These are phyloP conservation scores for Aegilops longissima DNA, from an alignment of 176 grass and related monocot species.

Conservation along the genomic window DNA sequence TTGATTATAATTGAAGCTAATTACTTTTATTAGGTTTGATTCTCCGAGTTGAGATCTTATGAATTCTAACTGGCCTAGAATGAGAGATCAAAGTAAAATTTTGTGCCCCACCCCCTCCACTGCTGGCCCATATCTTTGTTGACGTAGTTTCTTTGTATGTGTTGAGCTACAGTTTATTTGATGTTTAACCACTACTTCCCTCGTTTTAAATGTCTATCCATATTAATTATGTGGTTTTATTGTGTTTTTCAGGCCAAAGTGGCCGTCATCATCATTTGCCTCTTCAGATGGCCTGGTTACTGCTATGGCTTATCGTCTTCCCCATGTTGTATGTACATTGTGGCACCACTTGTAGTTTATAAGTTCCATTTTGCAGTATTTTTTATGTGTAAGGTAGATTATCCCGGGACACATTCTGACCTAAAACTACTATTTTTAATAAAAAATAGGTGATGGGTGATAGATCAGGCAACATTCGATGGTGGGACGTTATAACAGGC, in stretches of 20 bases:
- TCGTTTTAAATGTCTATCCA: neutral
- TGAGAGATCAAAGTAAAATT: neutral
- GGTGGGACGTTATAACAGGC: slow-evolving; percentile 98
- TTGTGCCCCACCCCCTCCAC: neutral
- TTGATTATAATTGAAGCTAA: neutral
- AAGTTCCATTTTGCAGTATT: slow-evolving; percentile 4
- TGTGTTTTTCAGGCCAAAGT: slow-evolving; percentile 86
- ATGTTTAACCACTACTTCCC: slow-evolving; percentile 15
- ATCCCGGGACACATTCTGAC: slow-evolving; percentile 29
- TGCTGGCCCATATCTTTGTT: slow-evolving; percentile 10
- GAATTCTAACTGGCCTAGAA: slow-evolving; percentile 2
- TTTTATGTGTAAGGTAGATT: slow-evolving; percentile 24
- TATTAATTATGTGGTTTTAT: slow-evolving; percentile 19
- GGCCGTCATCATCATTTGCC: slow-evolving; percentile 97
- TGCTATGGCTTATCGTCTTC: slow-evolving; percentile 97
- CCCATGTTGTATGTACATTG: slow-evolving; percentile 84
- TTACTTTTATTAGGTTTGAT: neutral
- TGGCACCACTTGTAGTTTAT: slow-evolving; percentile 5
- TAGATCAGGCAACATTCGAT: slow-evolving; percentile 94
- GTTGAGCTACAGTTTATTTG: slow-evolving; percentile 26
- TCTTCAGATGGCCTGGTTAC: slow-evolving; percentile 96
- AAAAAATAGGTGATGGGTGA: slow-evolving; percentile 93
- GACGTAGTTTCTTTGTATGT: slow-evolving; percentile 15
- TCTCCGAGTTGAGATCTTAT: slow-evolving; percentile 1
- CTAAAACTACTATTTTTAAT: slow-evolving; percentile 34